Evolutionary conservation across 2,329 filamentous ascomycete genomes (phyloP).

Genomic region (Sporothrix pallida): DNA sequence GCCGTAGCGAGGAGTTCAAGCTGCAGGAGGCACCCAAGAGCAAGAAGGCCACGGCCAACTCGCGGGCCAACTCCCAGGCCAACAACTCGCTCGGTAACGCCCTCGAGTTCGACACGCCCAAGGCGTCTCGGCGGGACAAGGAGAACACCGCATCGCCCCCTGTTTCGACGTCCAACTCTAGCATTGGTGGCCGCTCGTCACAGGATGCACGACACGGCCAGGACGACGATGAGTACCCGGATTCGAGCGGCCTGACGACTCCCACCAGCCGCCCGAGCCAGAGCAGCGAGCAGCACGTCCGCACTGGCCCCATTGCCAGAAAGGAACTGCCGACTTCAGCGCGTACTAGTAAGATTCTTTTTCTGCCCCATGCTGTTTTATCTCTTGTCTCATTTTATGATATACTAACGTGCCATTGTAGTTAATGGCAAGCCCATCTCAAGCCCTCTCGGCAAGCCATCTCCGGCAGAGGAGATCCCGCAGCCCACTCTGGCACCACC

Average conservation of each 20-base stretch:
- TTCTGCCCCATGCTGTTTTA: background rate
- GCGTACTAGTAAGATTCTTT: constrained; percentile 52
- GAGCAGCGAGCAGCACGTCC: constrained; percentile 51
- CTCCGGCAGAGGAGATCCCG: constrained; percentile 28
- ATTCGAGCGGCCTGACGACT: constrained; percentile 44
- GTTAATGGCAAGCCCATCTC: constrained; percentile 47
- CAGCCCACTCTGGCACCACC: constrained; percentile 35
- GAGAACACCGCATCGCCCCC: constrained; percentile 43
- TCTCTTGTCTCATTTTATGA: background rate
- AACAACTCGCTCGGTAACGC: constrained; percentile 41
- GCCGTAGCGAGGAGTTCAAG: constrained; percentile 69
- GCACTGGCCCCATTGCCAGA: constrained; percentile 60
- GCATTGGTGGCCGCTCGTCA: constrained; percentile 58
- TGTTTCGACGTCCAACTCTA: constrained; percentile 40
- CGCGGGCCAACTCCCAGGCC: constrained; percentile 54
- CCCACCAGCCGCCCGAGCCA: constrained; percentile 50
- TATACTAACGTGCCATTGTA: constrained; percentile 37
- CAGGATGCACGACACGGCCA: constrained; percentile 60
- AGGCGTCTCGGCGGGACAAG: constrained; percentile 48
- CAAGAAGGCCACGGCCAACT: constrained; percentile 52
- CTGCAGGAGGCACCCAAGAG: constrained; percentile 80
- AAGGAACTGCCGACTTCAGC: constrained; percentile 64
- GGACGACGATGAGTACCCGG: constrained; percentile 58
- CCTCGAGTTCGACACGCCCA: constrained; percentile 47
- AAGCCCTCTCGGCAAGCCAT: constrained; percentile 35